Evolutionary conservation across 2,329 filamentous ascomycete species (phyloP), one percentile per base, ranked within the genome.

Genomic region (Nannizziopsis barbatae): DNA sequence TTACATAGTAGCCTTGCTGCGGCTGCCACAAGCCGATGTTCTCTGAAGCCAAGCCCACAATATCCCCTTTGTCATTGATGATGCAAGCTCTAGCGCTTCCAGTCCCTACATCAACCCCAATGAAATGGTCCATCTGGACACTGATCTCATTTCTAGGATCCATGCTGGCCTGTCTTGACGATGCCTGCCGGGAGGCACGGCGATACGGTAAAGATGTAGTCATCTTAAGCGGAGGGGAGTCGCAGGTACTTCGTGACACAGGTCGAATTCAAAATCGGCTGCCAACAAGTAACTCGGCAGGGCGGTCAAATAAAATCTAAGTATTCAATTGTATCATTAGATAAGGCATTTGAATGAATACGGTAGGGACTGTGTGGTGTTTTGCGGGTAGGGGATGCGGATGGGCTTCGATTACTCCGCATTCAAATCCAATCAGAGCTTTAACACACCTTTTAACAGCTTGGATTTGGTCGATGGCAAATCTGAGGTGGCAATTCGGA

Each of bases 41-140:
- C 63, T 88, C 78, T 2, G 83, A 79, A 17, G 83, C 81, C 55
- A 88, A 56, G 20, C 71, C 72, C 31, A 83, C 77, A 68, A 98
- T 96, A 62, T 95, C 87, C 46, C 92, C 92, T 36, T 84, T 81
- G 53, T 81, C 77, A 65, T 96, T 86, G 67, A 98, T 95, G 63
- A 98, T 87, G 68, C 92, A 96, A 47, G 92, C 92, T 63, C 92
- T 80, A 35, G 90, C 92, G 64, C 87, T 95, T 49, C 92, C 92
- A 15, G 92, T 98, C 45, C 92, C 92, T 44, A 98, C 90, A 70
- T 98, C 92, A 58, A 98, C 86, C 52, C 90, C 90, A 61, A 96
- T 80, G 63, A 77, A 81, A 60, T 81, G 76, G 58, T 79, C 74
- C 55, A 73, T 65, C 52, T 76, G 73, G 36, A 75, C 69, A 50